Conservation (phyloP, 2,329 filamentous ascomycete species). For the Lachnellula arida region DNA sequence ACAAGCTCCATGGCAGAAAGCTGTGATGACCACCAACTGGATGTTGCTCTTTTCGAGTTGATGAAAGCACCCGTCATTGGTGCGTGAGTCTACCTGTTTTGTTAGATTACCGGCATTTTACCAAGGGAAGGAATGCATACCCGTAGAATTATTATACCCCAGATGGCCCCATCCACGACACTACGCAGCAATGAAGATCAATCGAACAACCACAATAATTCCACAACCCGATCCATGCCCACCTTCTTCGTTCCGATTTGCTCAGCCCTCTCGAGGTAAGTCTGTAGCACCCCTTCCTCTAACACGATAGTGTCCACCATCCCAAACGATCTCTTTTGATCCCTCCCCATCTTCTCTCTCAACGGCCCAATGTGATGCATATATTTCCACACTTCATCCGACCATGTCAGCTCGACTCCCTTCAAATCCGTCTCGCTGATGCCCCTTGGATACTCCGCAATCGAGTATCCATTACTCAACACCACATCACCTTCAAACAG, state of each 20-base stretch:
- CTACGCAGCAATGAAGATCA: conserved; percentile 1
- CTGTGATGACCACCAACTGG: conserved; percentile 2
- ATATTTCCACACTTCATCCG: conserved; percentile 40
- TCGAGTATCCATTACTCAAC: conserved; percentile 39
- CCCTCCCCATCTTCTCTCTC: conserved; percentile 44
- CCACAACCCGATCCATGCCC: conserved; percentile 18
- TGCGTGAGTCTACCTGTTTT: background rate
- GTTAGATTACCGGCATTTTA: background rate
- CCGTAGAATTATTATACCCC: background rate
- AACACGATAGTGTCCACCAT: conserved; percentile 15
- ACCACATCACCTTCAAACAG: conserved; percentile 38
- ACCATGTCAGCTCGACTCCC: conserved; percentile 37
- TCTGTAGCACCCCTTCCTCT: conserved; percentile 20
- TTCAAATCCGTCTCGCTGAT: conserved; percentile 19
- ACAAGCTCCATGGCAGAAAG: background rate
- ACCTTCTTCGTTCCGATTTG: background rate
- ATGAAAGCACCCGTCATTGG: conserved; percentile 9
- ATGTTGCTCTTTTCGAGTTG: conserved; percentile 7
- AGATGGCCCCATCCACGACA: background rate
- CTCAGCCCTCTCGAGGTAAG: conserved; percentile 16
- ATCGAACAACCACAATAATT: conserved; percentile 22
- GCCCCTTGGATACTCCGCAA: conserved; percentile 21
- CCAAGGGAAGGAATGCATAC: background rate
- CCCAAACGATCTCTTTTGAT: conserved; percentile 40
- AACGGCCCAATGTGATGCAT: conserved; percentile 46